Evolutionary conservation across 2,329 filamentous ascomycete genomes (phyloP), one percentile per base, ranked within the genome.

Genomic region (Bipolaris zeicola): DNA sequence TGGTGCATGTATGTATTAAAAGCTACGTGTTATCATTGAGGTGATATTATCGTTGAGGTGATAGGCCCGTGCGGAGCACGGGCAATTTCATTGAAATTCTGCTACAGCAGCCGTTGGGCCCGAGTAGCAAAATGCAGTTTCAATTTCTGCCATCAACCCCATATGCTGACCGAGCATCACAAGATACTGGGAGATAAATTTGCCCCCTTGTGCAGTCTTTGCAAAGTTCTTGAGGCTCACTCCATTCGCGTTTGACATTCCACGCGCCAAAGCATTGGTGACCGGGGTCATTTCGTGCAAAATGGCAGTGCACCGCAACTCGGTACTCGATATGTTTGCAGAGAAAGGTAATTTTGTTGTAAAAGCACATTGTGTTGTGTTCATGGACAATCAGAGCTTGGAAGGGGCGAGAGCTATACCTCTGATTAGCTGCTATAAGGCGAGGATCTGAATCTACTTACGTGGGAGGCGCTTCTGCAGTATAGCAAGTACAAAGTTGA

Each of bases 231-330:
- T 49, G 78, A 4, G 73, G 76, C 28, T 81, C 79, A 80, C 83
- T 85, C 69, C 84, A 84, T 60, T 85, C 78, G 22, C 85, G 82
- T 60, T 74, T 78, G 57, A 90, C 80, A 37, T 84, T 84, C 77
- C 89, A 88, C 52, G 90, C 84, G 10, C 86, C 82, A 62, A 84
- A 85, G 74, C 90, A 92, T 65, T 86, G 81, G 71, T 92, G 89
- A 59, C 83, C 81, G 0, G 85, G 85, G 64, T 91, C 87, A 70
- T 90, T 91, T 56, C 90, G 87, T 5, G 89, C 88, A 63, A 86
- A 87, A 76, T 92, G 90, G 74, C 90, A 93, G 74, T 91, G 84
- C 22, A 85, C 86, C 68, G 87, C 86, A 28, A 90, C 79, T 18
- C 86, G 83, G 24, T 82, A 76, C 14, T 79, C 77, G 5, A 80